phyloP scores from a whole-genome alignment of 257 asterid species.

The Nicotiana paniculata region DNA sequence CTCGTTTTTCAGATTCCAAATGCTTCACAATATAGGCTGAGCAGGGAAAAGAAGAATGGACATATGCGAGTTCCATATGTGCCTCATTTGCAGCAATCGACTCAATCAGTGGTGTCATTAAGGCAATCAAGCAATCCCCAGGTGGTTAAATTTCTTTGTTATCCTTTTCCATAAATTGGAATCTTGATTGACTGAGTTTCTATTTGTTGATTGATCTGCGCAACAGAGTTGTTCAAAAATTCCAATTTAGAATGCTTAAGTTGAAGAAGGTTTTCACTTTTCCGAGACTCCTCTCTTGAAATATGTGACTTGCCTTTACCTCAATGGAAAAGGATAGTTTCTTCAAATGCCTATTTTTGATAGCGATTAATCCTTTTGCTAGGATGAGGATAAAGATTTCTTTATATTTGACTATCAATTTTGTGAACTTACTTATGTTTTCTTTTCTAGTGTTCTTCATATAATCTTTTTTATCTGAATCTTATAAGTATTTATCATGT shows the following conservation, averaged over 20 bases:
- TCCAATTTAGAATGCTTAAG: not conserved
- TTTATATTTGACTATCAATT: not conserved
- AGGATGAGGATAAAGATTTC: not conserved
- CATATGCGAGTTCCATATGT: conserved; percentile 26
- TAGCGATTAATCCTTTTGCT: not conserved
- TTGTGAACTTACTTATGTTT: not conserved
- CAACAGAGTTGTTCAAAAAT: not conserved
- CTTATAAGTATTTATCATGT: not conserved
- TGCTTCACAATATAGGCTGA: conserved; percentile 49
- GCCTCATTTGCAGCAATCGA: conserved; percentile 26
- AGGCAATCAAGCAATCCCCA: conserved; percentile 50
- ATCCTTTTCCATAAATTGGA: not conserved
- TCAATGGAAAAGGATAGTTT: not conserved
- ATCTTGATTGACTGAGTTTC: not conserved
- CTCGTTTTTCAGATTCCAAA: conserved; percentile 35
- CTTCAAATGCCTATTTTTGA: not conserved
- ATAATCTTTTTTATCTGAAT: not conserved
- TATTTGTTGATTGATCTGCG: not conserved
- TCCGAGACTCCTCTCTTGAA: not conserved
- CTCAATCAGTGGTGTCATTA: conserved; percentile 29
- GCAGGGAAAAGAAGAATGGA: conserved; percentile 53
- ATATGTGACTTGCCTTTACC: not conserved
- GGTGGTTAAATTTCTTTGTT: conserved; percentile 24
- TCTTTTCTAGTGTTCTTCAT: not conserved
- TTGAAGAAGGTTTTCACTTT: not conserved